Evolutionary conservation across 2,329 filamentous ascomycete genomes (phyloP).

Genomic region (Hymenoscyphus infarciens): DNA sequence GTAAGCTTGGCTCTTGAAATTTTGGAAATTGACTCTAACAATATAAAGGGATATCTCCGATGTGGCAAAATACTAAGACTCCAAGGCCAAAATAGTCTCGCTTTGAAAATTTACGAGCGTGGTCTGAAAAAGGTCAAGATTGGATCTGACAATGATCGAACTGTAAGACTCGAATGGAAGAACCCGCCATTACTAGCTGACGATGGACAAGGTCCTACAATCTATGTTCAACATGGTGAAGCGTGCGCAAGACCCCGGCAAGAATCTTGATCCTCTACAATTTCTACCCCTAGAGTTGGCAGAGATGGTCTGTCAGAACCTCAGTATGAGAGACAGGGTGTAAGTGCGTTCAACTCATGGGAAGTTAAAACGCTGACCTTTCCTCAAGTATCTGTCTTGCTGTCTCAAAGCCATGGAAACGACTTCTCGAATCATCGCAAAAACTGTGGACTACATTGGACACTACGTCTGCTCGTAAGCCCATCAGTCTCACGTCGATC

Average conservation of each 20-base stretch:
- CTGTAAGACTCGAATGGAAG: constrained; percentile 19
- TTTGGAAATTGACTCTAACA: not conserved
- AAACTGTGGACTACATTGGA: constrained; percentile 34
- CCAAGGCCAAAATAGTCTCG: constrained; percentile 29
- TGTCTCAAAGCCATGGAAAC: constrained; percentile 33
- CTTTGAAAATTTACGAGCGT: constrained; percentile 35
- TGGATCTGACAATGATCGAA: constrained; percentile 30
- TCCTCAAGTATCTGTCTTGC: constrained; percentile 30
- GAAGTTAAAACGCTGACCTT: constrained; percentile 10
- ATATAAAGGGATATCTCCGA: constrained; percentile 34
- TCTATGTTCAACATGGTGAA: constrained; percentile 31
- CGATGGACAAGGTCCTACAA: constrained; percentile 30
- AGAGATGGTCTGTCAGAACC: constrained; percentile 31
- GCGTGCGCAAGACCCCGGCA: constrained; percentile 24
- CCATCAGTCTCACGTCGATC: constrained; percentile 26
- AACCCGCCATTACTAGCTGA: not conserved
- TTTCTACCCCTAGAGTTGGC: constrained; percentile 36
- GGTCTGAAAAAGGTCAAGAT: constrained; percentile 35
- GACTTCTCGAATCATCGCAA: constrained; percentile 30
- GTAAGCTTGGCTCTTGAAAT: constrained; percentile 15
- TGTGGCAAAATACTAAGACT: constrained; percentile 35
- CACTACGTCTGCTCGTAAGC: constrained; percentile 21
- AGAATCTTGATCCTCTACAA: constrained; percentile 32
- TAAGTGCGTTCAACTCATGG: constrained; percentile 16
- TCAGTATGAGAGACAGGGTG: constrained; percentile 33